These are phyloP conservation scores for Cladochytrium replicatum DNA, from an alignment of 192 early-diverging fungal species.

Conservation along the genomic window DNA sequence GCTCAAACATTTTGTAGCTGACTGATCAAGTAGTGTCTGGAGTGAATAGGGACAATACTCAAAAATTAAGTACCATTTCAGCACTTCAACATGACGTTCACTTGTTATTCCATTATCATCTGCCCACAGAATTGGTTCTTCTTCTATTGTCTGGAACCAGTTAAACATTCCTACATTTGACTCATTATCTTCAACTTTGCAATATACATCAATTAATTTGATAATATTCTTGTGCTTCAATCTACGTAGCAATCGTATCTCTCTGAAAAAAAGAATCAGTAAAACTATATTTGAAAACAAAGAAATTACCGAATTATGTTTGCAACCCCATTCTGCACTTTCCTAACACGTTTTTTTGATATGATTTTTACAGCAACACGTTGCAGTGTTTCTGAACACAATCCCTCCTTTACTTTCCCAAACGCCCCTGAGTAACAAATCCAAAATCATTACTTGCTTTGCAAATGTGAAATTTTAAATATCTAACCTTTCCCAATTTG, in stretches of 20 bases:
- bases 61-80: slow-evolving; percentile 48
- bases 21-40: slow-evolving; percentile 41
- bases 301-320: slow-evolving; percentile 19
- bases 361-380: slow-evolving; percentile 52
- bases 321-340: slow-evolving; percentile 41
- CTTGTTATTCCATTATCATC: slow-evolving; percentile 36
- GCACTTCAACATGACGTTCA: slow-evolving; percentile 25
- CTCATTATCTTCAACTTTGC: slow-evolving; percentile 49
- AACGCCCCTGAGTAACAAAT: slow-evolving; percentile 24
- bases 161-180: slow-evolving; percentile 38
- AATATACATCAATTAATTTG: slow-evolving; percentile 43
- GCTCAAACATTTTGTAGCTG: slow-evolving; percentile 19
- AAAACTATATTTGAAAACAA: background rate
- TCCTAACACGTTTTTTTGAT: slow-evolving; percentile 43
- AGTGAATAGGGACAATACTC: slow-evolving; percentile 50
- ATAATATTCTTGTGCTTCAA: slow-evolving; percentile 43
- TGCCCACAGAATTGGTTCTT: slow-evolving; percentile 43
- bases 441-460: background rate
- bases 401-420: slow-evolving; percentile 53
- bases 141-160: slow-evolving; percentile 48
- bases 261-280: slow-evolving; percentile 17
- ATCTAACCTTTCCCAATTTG: slow-evolving; percentile 40
- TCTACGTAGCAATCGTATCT: slow-evolving; percentile 39
- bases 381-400: slow-evolving; percentile 43
- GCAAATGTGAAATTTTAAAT: background rate